These are phyloP conservation scores for Pterocarpus macrocarpus DNA, from an alignment of 306 rosid species.

Conservation along the genomic window DNA sequence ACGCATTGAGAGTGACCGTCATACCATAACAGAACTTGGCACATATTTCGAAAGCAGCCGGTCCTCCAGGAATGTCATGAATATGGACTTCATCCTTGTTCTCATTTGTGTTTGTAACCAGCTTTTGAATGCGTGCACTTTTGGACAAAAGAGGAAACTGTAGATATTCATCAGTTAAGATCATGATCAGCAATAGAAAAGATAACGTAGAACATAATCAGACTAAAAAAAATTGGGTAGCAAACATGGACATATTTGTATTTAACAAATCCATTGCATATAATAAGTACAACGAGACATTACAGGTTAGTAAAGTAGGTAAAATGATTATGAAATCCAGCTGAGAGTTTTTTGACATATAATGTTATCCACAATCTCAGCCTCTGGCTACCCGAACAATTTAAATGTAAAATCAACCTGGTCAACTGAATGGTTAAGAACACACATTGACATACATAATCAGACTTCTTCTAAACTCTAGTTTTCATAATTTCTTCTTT, in stretches of 20 bases:
- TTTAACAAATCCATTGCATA: background rate
- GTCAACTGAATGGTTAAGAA: background rate
- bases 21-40: slow-evolving; percentile 92
- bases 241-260: background rate
- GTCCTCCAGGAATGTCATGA: slow-evolving; percentile 93
- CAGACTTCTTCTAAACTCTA: background rate
- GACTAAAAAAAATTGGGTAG: background rate
- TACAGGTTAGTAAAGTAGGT: background rate
- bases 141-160: slow-evolving; percentile 95
- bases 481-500: no score
- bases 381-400: background rate
- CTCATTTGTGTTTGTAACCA: slow-evolving; percentile 62
- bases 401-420: background rate
- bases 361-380: slow-evolving; percentile 1
- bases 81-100: slow-evolving; percentile 68
- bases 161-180: slow-evolving; percentile 41
- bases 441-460: background rate
- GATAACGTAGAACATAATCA: background rate
- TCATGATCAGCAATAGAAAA: slow-evolving; percentile 18
- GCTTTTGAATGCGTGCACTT: slow-evolving; percentile 83
- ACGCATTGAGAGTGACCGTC: slow-evolving; percentile 92
- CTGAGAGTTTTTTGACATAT: background rate
- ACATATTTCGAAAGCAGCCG: slow-evolving; percentile 94
- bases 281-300: background rate
- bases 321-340: slow-evolving; percentile 14